These are phyloP conservation scores for Aureobasidium sp. DNA, from an alignment of 2,329 filamentous ascomycete species.

Conservation along the genomic window DNA sequence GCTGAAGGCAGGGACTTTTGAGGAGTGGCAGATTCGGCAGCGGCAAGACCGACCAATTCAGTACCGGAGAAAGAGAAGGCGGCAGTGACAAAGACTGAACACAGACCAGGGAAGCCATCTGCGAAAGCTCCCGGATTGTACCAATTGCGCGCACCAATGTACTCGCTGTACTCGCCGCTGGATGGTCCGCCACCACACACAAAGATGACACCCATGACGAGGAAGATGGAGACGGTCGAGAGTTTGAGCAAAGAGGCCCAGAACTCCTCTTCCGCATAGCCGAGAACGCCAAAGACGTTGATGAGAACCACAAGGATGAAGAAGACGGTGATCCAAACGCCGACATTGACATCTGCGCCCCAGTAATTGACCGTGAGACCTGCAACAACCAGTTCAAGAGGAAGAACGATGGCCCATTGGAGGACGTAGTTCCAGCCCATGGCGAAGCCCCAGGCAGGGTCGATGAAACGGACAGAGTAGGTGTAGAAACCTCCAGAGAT, in stretches of 20 bases:
- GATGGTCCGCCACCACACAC: conserved; percentile 68
- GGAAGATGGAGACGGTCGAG: conserved; percentile 77
- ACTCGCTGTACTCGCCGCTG: conserved; percentile 15
- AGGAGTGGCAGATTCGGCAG: conserved; percentile 72
- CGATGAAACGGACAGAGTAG: conserved; percentile 88
- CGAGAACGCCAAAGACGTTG: conserved; percentile 81
- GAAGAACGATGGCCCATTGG: conserved; percentile 78
- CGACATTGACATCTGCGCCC: conserved; percentile 51
- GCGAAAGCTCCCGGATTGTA: conserved; percentile 70
- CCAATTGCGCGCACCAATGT: conserved; percentile 61
- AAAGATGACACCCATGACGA: conserved; percentile 78
- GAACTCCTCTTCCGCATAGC: conserved; percentile 89
- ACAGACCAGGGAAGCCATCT: conserved; percentile 74
- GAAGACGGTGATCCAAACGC: conserved; percentile 79
- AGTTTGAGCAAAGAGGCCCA: conserved; percentile 82
- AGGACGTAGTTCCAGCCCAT: conserved; percentile 60
- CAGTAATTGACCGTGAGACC: conserved; percentile 80
- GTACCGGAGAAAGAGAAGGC: conserved; percentile 72
- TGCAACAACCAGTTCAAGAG: conserved; percentile 79
- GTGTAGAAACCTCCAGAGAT: conserved; percentile 87
- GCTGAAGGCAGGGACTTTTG: conserved; percentile 77
- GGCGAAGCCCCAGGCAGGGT: conserved; percentile 61
- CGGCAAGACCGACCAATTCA: conserved; percentile 68
- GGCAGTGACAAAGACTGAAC: conserved; percentile 68
- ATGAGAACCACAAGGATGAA: conserved; percentile 69